Conservation (phyloP, 768 basidiomycete species). For the Favolaschia claudopus region DNA sequence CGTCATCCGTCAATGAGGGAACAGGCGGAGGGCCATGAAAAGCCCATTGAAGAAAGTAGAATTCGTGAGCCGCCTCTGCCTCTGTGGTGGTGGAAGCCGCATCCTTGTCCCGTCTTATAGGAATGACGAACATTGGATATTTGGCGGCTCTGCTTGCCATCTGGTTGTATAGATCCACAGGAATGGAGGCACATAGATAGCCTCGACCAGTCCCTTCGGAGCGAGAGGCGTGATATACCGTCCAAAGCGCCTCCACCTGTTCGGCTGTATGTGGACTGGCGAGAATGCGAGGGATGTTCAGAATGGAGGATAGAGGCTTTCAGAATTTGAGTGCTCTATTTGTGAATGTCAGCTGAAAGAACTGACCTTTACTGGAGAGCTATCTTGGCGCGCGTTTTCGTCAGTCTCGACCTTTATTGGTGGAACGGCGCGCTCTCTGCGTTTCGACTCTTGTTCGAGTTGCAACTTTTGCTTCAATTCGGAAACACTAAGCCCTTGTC, state of each 20-base stretch:
- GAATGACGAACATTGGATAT: conserved; percentile 85
- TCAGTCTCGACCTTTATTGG: conserved; percentile 18
- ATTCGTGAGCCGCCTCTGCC: conserved; percentile 68
- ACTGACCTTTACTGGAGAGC: conserved; percentile 72
- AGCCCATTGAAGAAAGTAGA: conserved; percentile 90
- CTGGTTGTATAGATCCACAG: conserved; percentile 71
- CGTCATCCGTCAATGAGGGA: conserved; percentile 52
- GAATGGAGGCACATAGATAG: conserved; percentile 84
- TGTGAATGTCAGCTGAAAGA: conserved; percentile 12
- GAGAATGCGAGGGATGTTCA: conserved; percentile 78
- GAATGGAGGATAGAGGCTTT: conserved; percentile 82
- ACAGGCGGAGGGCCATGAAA: conserved; percentile 77
- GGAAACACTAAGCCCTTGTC: conserved; percentile 51
- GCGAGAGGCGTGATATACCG: conserved; percentile 84
- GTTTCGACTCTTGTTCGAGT: conserved; percentile 38
- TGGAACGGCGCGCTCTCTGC: conserved; percentile 29
- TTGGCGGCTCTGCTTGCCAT: conserved; percentile 69
- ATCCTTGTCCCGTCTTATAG: conserved; percentile 65
- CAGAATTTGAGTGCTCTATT: conserved; percentile 1
- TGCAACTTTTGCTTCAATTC: conserved; percentile 45
- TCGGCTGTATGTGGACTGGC: conserved; percentile 71
- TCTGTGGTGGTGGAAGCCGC: conserved; percentile 31
- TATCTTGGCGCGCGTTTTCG: conserved; percentile 57
- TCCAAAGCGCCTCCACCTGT: conserved; percentile 88
- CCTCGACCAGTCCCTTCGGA: conserved; percentile 84